phyloP scores from a whole-genome alignment of 2,329 filamentous ascomycete species.

The Trichoderma asperellum region DNA sequence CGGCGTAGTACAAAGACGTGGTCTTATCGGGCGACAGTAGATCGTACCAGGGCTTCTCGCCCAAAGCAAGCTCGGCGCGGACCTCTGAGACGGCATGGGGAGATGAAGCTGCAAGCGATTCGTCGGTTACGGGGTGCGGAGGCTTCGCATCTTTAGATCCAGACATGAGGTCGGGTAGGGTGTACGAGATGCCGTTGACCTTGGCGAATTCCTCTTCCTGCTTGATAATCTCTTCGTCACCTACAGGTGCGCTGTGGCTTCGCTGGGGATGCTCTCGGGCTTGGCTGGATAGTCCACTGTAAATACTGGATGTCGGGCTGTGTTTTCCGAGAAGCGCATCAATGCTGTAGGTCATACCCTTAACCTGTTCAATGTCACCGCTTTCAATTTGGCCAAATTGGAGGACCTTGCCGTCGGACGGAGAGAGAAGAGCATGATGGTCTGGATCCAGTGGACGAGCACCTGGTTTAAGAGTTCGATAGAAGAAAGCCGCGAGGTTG shows the following conservation, averaged over 20 bases:
- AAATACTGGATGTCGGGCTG: slow-evolving; percentile 59
- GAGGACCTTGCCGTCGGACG: slow-evolving; percentile 86
- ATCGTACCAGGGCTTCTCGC: slow-evolving; percentile 71
- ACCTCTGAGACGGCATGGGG: slow-evolving; percentile 81
- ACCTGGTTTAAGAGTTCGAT: slow-evolving; percentile 89
- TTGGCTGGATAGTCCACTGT: slow-evolving; percentile 40
- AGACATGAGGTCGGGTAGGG: slow-evolving; percentile 82
- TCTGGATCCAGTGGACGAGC: slow-evolving; percentile 82
- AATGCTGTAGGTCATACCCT: slow-evolving; percentile 96
- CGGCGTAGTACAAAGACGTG: slow-evolving; percentile 86
- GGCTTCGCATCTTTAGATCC: slow-evolving; percentile 49
- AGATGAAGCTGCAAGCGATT: slow-evolving; percentile 66
- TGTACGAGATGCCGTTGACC: slow-evolving; percentile 95
- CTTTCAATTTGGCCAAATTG: slow-evolving; percentile 92
- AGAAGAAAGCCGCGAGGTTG: slow-evolving; percentile 96
- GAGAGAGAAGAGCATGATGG: slow-evolving; percentile 78
- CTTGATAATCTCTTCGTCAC: slow-evolving; percentile 69
- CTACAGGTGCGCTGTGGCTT: slow-evolving; percentile 40
- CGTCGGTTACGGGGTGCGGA: slow-evolving; percentile 64
- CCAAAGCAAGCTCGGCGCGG: slow-evolving; percentile 77
- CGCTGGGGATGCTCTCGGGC: slow-evolving; percentile 31
- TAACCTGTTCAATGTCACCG: slow-evolving; percentile 96
- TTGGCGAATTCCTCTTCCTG: slow-evolving; percentile 90
- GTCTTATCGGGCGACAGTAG: slow-evolving; percentile 63
- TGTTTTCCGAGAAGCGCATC: slow-evolving; percentile 84